Evolutionary conservation across 2,329 filamentous ascomycete species (phyloP).

Genomic region (Diaporthe vexans): DNA sequence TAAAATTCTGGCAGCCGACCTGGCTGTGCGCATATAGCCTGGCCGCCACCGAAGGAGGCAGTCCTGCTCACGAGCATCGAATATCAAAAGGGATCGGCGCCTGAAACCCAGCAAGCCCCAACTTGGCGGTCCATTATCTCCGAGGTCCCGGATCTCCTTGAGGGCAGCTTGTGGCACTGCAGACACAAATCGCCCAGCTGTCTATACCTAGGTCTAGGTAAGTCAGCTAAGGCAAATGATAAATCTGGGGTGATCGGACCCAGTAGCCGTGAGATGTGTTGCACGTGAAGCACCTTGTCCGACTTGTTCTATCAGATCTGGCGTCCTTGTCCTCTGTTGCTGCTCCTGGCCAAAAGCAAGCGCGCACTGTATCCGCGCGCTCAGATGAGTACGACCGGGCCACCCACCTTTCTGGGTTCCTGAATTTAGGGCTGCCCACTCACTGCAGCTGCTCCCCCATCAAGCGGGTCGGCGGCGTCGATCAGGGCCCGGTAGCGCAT

Average conservation of each 20-base stretch:
- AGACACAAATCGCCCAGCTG: neutral
- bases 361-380: constrained; percentile 26
- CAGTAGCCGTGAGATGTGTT: neutral
- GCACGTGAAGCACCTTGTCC: neutral
- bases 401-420: constrained; percentile 33
- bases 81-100: constrained; percentile 19
- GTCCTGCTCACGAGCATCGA: neutral
- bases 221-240: neutral
- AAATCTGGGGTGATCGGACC: constrained; percentile 1
- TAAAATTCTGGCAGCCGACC: constrained; percentile 22
- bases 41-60: neutral
- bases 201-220: neutral
- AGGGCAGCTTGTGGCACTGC: neutral
- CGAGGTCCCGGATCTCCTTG: constrained; percentile 12
- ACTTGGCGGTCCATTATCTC: constrained; percentile 18
- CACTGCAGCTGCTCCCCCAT: constrained; percentile 11
- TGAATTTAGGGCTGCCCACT: constrained; percentile 41
- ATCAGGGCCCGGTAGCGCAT: constrained; percentile 29
- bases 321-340: neutral
- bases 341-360: neutral
- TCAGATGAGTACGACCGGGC: neutral
- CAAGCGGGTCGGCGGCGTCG: constrained; percentile 37
- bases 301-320: neutral
- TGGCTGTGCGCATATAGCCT: constrained; percentile 17
- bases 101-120: constrained; percentile 26